These are phyloP conservation scores for Saururus chinensis DNA, from an alignment of 164 flowering plant species.

Conservation along the genomic window DNA sequence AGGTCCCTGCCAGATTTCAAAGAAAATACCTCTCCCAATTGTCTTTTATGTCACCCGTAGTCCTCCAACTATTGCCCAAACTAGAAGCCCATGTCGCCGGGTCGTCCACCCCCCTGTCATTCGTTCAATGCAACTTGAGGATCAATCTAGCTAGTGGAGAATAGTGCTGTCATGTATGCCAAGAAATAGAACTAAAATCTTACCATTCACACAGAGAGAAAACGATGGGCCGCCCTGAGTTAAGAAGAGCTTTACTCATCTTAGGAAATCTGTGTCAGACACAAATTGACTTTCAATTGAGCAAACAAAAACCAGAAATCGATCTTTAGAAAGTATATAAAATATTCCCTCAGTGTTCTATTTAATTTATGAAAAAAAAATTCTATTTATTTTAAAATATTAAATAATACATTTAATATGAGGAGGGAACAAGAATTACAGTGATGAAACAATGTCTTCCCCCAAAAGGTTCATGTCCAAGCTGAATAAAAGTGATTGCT, in stretches of 20 bases:
- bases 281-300: neutral
- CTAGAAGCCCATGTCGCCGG: slow-evolving; percentile 57
- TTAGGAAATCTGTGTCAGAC: slow-evolving; percentile 31
- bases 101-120: slow-evolving; percentile 50
- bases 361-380: too few relatives aligned
- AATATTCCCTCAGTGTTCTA: too few relatives aligned
- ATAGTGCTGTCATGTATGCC: neutral
- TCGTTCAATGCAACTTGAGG: neutral
- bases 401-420: too few relatives aligned
- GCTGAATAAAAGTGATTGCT: neutral
- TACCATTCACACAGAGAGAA: slow-evolving; percentile 73
- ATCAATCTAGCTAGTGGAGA: too few relatives aligned
- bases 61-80: slow-evolving; percentile 74
- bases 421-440: too few relatives aligned
- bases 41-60: slow-evolving; percentile 56
- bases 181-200: slow-evolving; percentile 1
- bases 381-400: too few relatives aligned
- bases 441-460: too few relatives aligned
- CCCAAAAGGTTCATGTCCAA: too few relatives aligned
- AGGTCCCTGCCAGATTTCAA: too few relatives aligned
- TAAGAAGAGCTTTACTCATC: slow-evolving; percentile 57
- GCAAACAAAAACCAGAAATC: too few relatives aligned
- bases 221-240: slow-evolving; percentile 50
- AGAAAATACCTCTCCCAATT: slow-evolving; percentile 37
- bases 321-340: too few relatives aligned